Evolutionary conservation across 1,139 yeast species (phyloP), one percentile per base, ranked within the genome.

Genomic region (Hyphopichia fennica): DNA sequence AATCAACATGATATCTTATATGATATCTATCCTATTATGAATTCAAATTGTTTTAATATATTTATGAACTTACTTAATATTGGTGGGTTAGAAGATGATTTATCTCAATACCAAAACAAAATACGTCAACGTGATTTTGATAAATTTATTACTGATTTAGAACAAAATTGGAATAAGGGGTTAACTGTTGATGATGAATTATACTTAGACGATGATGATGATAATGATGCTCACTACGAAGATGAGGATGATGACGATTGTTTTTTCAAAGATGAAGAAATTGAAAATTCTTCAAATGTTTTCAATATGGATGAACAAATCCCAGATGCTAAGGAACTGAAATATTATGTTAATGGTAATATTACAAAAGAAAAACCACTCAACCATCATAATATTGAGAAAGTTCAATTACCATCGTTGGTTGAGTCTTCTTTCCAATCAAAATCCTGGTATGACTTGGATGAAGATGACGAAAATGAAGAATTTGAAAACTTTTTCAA

Each of bases 11-110:
- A 60, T 45, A 63, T 69, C 34, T 56, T 72, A 40, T 72, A 65
- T 48, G 77, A 71, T 48, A 67, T 72, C 30, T 72, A 67, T 47
- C 75, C 77, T 10, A 63, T 57, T 30, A 69, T 72, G 69, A 69
- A 69, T 51, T 39, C 51, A 33, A 60, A 58, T 46, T 71, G 75
- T 45, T 71, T 62, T 47, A 54, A 56, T 17, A 52, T 65, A 17
- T 67, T 72, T 46, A 62, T 61, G 60, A 54, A 63, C 44, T 49
- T 69, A 41, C 60, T 72, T 47, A 58, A 58, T 39, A 57, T 62
- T 23, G 74, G 65, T 16, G 63, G 65, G 22, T 52, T 57, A 35
- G 75, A 68, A 37, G 72, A 68, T 45, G 68, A 63, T 43, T 44
- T 55, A 30, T 47, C 47, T 18, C 57, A 57, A 39, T 67, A 58